These are phyloP conservation scores for Beauveria australis DNA, from an alignment of 2,329 filamentous ascomycete species.

Conservation along the genomic window DNA sequence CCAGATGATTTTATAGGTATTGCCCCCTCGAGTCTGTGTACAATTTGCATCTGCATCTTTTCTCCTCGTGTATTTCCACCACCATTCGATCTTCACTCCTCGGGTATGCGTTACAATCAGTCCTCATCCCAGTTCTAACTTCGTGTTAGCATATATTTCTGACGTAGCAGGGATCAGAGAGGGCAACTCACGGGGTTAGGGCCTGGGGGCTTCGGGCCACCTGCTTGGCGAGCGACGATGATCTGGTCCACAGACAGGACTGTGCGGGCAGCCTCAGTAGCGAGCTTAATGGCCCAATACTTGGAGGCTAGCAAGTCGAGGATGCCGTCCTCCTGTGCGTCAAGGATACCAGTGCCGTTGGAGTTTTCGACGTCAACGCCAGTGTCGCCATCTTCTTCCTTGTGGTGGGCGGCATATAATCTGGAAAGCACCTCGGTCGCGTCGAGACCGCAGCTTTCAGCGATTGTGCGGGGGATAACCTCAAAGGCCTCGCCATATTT, in stretches of 20 bases:
- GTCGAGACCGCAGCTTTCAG: conserved; percentile 90
- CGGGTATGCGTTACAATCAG: conserved; percentile 26
- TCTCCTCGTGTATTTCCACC: conserved; percentile 7
- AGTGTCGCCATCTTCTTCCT: conserved; percentile 80
- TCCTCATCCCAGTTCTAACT: conserved; percentile 55
- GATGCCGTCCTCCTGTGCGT: conserved; percentile 81
- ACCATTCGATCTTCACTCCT: conserved; percentile 14
- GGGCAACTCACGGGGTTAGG: conserved; percentile 61
- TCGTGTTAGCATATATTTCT: neutral
- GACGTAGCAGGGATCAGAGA: neutral
- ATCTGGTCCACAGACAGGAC: conserved; percentile 97
- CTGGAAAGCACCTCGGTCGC: conserved; percentile 93
- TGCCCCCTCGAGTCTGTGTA: conserved; percentile 4
- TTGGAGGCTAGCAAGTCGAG: conserved; percentile 88
- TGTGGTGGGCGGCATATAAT: conserved; percentile 86
- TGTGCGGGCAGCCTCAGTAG: conserved; percentile 88
- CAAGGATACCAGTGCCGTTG: conserved; percentile 70
- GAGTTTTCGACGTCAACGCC: conserved; percentile 93
- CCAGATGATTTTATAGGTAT: neutral
- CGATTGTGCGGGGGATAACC: conserved; percentile 86
- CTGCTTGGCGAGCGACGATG: conserved; percentile 94
- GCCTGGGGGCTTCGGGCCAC: conserved; percentile 91
- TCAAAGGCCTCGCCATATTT: conserved; percentile 98
- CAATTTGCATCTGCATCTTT: neutral
- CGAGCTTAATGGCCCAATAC: conserved; percentile 94